Evolutionary conservation across 495 filamentous ascomycete species (phyloP), one percentile per base, ranked within the genome.

Genomic region (Aspergillus steynii): DNA sequence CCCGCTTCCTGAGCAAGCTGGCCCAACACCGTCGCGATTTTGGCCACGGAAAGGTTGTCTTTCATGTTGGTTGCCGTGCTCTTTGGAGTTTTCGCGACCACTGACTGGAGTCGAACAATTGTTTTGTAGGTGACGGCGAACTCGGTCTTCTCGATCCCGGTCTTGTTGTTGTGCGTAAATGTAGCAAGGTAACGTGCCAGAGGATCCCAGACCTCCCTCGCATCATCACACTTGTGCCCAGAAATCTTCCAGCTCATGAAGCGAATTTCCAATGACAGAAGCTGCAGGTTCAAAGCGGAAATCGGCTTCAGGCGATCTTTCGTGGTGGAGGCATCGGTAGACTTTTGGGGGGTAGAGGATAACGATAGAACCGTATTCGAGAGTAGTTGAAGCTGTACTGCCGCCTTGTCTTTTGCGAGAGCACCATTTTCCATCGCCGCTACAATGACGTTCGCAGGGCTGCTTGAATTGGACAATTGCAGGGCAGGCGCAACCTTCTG

Each of bases 241-340:
- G 86, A 85, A 34, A 93, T 53, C 42, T 78, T 85, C 92, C 91
- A 94, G 74, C 88, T 91, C 56, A 83, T 73, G 15, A 84, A 71
- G 6, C 90, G 84, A 34, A 85, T 80, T 53, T 86, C 82, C 14
- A 96, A 75, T 2, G 87, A 90, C 0, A 92, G 64, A 1, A 83
- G 68, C 64, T 96, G 91, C 10, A 96, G 68, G 45, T 78, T 80
- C 14, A 96, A 76, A 0, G 81, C 78, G 0, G 81, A 77, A 32
- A 80, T 79, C 0, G 91, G 87, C 29, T 82, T 82, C n/a, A 87
- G 65, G 47, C 73, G 77, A 0, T 86, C 75, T 26, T 80, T 80
- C 8, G 76, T 66, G 0, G 86, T 81, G 29, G 82, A 84, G 0
- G 60, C 62, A 62, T 29, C 64, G 56, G 5, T 69, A 61, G 27